phyloP scores from a whole-genome alignment of 257 asterid genomes.

The Osmanthus fragrans region DNA sequence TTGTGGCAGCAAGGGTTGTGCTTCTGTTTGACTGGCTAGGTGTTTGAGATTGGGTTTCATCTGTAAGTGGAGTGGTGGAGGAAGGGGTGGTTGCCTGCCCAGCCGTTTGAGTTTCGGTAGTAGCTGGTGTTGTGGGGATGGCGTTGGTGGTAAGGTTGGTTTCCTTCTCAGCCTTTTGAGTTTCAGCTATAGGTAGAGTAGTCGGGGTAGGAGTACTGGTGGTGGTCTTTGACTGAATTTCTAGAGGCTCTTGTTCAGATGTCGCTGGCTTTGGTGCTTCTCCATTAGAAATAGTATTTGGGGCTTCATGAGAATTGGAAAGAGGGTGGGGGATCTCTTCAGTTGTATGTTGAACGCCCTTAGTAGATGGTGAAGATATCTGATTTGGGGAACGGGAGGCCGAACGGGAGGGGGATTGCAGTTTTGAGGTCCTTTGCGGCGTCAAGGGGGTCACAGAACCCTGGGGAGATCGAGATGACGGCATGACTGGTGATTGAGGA shows the following conservation, averaged over 20 bases:
- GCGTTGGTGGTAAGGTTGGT: background rate
- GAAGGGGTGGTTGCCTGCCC: constrained; percentile 21
- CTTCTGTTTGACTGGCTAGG: background rate
- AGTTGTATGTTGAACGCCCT: constrained; percentile 15
- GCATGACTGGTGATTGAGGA: constrained; percentile 31
- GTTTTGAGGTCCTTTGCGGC: constrained; percentile 34
- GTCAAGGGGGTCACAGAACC: constrained; percentile 29
- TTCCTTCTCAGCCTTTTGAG: constrained; percentile 11
- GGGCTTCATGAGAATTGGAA: constrained; percentile 20
- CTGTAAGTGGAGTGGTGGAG: constrained; percentile 16
- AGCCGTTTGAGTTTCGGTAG: constrained; percentile 21
- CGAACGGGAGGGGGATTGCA: constrained; percentile 33
- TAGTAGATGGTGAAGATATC: constrained; percentile 38
- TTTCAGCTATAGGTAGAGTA: constrained; percentile 17
- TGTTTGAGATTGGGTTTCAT: constrained; percentile 22
- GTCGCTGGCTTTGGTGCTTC: constrained; percentile 28
- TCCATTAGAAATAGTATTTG: constrained; percentile 23
- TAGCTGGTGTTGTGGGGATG: constrained; percentile 6
- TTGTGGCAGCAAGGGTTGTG: constrained; percentile 19
- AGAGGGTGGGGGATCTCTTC: constrained; percentile 25
- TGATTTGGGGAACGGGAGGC: constrained; percentile 35
- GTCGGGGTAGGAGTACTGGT: constrained; percentile 5
- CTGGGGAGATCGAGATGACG: constrained; percentile 35
- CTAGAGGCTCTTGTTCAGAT: constrained; percentile 26
- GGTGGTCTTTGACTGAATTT: constrained; percentile 28